These are phyloP conservation scores for Xerocomellus amylosporus DNA, from an alignment of 768 basidiomycete genomes.

Conservation along the genomic window DNA sequence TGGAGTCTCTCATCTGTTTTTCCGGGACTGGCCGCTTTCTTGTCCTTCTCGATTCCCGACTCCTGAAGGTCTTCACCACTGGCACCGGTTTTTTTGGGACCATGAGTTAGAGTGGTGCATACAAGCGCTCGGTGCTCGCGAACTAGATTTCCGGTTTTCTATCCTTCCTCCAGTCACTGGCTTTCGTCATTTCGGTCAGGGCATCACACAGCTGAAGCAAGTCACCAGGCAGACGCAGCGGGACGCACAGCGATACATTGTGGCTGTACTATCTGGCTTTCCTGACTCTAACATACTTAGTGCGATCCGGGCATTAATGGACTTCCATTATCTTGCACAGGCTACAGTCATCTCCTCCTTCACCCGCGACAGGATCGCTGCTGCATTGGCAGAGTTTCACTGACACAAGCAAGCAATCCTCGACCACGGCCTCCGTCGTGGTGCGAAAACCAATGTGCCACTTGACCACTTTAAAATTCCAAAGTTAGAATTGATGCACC, in stretches of 20 bases:
- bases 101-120: too few species aligned
- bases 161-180: constrained; percentile 16
- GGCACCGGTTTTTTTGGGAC: too few species aligned
- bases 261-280: constrained; percentile 31
- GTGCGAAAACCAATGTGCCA: too few species aligned
- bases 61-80: too few species aligned
- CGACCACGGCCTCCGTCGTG: constrained; percentile 22
- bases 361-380: constrained; percentile 20
- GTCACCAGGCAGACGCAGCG: constrained; percentile 40
- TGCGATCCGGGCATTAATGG: constrained; percentile 35
- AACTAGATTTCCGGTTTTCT: constrained; percentile 12
- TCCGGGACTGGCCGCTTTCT: too few species aligned
- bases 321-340: constrained; percentile 40
- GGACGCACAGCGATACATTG: constrained; percentile 36
- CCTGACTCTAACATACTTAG: too few species aligned
- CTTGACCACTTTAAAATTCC: neutral
- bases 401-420: constrained; percentile 26
- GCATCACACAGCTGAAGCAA: constrained; percentile 42
- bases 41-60: too few species aligned
- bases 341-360: constrained; percentile 25
- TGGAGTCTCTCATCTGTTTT: too few species aligned
- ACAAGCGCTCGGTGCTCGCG: too few species aligned
- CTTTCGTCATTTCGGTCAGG: constrained; percentile 37
- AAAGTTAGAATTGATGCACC: neutral
- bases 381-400: constrained; percentile 33